Evolutionary conservation across 257 asterid genomes (phyloP).

Genomic region (Anisodus acutangulus): DNA sequence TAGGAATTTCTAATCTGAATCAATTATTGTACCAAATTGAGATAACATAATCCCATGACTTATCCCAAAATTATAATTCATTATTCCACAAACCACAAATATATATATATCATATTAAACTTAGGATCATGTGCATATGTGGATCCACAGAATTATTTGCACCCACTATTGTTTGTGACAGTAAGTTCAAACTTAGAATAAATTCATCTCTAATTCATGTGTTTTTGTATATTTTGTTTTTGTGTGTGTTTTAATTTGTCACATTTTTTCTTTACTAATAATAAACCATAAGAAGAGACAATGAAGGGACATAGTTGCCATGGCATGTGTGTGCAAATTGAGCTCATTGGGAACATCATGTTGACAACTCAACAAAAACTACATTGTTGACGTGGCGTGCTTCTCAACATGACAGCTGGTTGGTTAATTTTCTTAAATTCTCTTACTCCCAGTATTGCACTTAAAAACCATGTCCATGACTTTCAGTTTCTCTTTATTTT

Average conservation of each 20-base stretch:
- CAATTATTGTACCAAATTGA: no score
- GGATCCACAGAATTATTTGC: no score
- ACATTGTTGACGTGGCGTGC: constrained; percentile 27
- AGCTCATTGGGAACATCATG: constrained; percentile 26
- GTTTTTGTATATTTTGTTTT: background rate
- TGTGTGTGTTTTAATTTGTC: background rate
- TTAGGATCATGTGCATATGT: no score
- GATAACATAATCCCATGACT: no score
- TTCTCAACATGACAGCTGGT: constrained; percentile 32
- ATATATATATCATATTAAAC: no score
- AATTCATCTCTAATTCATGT: background rate
- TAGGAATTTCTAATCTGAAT: no score
- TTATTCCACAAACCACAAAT: no score
- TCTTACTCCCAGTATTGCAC: background rate
- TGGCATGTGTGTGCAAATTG: constrained; percentile 28
- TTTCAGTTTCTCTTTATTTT: background rate
- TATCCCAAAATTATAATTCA: no score
- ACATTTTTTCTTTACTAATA: background rate
- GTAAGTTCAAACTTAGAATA: background rate
- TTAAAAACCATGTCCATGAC: background rate
- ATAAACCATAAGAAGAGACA: background rate
- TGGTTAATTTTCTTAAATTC: constrained; percentile 1
- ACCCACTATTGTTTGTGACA: no score
- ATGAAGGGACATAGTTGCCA: constrained; percentile 9
- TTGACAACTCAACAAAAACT: background rate